These are phyloP conservation scores for Nothophoma quercina DNA, from an alignment of 2,329 filamentous ascomycete genomes.

Conservation along the genomic window DNA sequence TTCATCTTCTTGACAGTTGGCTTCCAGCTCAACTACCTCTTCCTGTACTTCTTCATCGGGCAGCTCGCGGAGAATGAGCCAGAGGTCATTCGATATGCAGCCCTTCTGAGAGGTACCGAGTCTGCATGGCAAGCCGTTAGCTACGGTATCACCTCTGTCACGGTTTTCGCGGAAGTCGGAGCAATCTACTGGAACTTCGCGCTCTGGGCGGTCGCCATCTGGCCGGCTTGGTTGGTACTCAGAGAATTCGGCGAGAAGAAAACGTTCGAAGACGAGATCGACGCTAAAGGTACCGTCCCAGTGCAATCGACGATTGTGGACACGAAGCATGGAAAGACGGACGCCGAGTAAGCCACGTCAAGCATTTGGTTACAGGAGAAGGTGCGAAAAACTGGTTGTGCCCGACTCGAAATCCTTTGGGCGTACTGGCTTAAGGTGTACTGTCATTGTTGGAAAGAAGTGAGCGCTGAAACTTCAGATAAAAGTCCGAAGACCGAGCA, in stretches of 20 bases:
- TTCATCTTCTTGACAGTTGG: constrained; percentile 72
- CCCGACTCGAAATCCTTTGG: too few species aligned
- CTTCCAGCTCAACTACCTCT: constrained; percentile 78
- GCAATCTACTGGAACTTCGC: constrained; percentile 75
- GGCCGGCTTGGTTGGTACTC: constrained; percentile 73
- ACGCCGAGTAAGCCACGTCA: background rate
- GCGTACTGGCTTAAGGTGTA: too few species aligned
- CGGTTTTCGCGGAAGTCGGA: constrained; percentile 69
- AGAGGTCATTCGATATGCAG: constrained; percentile 73
- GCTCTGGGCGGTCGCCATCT: constrained; percentile 69
- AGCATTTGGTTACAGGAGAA: too few species aligned
- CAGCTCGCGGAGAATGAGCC: constrained; percentile 68
- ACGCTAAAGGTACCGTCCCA: background rate
- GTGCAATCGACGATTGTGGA: background rate
- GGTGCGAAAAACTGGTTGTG: too few species aligned
- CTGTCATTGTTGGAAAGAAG: too few species aligned
- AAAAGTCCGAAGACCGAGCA: too few species aligned
- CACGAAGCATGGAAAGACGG: background rate
- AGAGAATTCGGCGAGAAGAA: constrained; percentile 58
- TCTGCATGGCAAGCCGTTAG: constrained; percentile 76
- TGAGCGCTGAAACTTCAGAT: too few species aligned
- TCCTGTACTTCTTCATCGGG: constrained; percentile 75
- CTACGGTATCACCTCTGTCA: constrained; percentile 70
- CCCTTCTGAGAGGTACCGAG: constrained; percentile 73
- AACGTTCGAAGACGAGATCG: constrained; percentile 13